phyloP scores from a whole-genome alignment of 805 yeast species.

The Lipomyces sp. region DNA sequence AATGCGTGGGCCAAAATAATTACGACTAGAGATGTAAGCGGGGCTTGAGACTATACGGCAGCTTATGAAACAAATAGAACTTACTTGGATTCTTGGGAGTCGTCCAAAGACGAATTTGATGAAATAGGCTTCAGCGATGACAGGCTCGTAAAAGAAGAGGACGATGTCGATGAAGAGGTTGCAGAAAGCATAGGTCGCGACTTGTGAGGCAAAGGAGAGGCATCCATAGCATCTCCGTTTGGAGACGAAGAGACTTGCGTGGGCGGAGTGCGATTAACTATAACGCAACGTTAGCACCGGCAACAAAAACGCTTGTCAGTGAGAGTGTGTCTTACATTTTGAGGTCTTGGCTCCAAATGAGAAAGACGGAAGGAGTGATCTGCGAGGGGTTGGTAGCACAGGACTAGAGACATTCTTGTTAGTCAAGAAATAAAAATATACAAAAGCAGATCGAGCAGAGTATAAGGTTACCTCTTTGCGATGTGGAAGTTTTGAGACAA shows the following conservation, averaged over 20 bases:
- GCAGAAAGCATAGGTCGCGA: conserved; percentile 10
- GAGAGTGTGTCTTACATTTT: conserved; percentile 11
- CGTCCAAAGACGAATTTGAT: conserved; percentile 20
- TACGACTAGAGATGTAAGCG: not conserved
- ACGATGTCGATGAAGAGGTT: conserved; percentile 35
- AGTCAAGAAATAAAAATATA: not conserved
- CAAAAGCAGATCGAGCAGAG: not conserved
- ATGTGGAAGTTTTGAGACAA: conserved; percentile 48
- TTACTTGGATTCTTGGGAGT: not conserved
- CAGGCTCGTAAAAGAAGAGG: conserved; percentile 24
- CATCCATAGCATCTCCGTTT: conserved; percentile 28
- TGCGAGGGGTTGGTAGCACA: conserved; percentile 45
- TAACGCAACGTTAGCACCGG: not conserved
- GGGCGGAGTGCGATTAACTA: conserved; percentile 28
- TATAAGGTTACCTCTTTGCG: conserved; percentile 37
- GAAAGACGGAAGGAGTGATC: conserved; percentile 42
- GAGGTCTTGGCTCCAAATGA: conserved; percentile 32
- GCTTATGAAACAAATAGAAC: not conserved
- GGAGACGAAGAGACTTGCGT: conserved; percentile 29
- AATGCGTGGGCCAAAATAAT: not conserved
- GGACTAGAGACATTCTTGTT: conserved; percentile 33
- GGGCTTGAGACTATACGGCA: not conserved
- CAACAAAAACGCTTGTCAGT: not conserved
- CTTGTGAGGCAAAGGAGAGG: conserved; percentile 36
- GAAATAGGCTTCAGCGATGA: conserved; percentile 35